A percentile compares a stretch with the other conserved stretches of the same genome.
phyloP scores from a whole-genome alignment of 495 filamentous ascomycete species.

The Echria macrotheca region DNA sequence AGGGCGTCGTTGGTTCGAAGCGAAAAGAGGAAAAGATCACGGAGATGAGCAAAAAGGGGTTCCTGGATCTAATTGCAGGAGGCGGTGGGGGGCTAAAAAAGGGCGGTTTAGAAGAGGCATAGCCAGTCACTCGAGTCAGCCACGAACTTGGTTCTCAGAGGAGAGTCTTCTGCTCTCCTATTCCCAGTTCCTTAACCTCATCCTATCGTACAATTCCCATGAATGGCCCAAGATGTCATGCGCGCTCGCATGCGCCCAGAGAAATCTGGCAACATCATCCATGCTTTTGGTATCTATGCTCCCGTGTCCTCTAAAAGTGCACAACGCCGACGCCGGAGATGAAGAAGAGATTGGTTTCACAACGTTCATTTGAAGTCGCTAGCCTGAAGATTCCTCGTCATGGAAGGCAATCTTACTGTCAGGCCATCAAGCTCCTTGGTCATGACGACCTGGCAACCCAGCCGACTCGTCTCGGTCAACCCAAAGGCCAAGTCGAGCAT shows the following conservation, averaged over 20 bases:
- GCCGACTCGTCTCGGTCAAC: conserved; percentile 87
- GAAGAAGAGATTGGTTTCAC: background rate
- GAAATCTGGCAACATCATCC: too few species aligned
- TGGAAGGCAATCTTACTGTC: conserved; percentile 74
- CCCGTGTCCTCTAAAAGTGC: conserved; percentile 10
- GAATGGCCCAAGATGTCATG: too few species aligned
- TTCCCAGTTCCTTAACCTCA: too few species aligned
- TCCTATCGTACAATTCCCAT: too few species aligned
- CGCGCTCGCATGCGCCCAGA: too few species aligned
- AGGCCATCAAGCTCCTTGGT: conserved; percentile 81
- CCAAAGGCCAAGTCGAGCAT: conserved; percentile 98
- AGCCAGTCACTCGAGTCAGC: background rate
- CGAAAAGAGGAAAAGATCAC: conserved; percentile 76
- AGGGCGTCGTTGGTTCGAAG: conserved; percentile 68
- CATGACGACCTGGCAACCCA: conserved; percentile 95
- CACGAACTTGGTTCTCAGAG: background rate
- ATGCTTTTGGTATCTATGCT: conserved; percentile 23
- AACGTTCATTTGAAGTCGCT: conserved; percentile 67
- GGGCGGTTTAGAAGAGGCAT: conserved; percentile 48
- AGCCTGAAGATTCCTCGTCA: conserved; percentile 94
- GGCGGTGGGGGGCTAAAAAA: conserved; percentile 51
- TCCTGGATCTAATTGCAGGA: conserved; percentile 82
- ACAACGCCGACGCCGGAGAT: conserved; percentile 14
- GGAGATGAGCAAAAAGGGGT: conserved; percentile 95
- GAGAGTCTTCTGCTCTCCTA: too few species aligned